A percentile compares a stretch with the other conserved stretches of the same genome.
Evolutionary conservation across 2,329 filamentous ascomycete genomes (phyloP).

Genomic region (Mycogone perniciosa): DNA sequence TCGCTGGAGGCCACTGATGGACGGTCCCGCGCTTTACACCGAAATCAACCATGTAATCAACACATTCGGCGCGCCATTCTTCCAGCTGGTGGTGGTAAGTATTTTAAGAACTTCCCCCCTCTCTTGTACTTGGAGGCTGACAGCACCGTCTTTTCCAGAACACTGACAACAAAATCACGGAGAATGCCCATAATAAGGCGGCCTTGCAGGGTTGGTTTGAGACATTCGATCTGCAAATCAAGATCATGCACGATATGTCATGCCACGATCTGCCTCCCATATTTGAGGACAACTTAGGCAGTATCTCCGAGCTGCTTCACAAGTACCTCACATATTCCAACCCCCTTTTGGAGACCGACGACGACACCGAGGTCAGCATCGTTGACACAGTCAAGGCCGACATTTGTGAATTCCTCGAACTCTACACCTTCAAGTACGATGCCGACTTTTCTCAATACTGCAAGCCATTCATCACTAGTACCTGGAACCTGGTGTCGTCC

Average conservation of each 20-base stretch:
- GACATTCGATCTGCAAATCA: conserved; percentile 80
- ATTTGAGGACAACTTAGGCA: conserved; percentile 80
- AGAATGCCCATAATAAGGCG: conserved; percentile 68
- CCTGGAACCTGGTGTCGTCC: conserved; percentile 84
- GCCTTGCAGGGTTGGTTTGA: conserved; percentile 73
- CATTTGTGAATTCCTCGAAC: conserved; percentile 83
- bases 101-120: background rate
- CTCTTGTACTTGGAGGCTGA: conserved; percentile 13
- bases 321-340: conserved; percentile 93
- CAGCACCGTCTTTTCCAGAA: conserved; percentile 34
- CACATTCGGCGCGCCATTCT: conserved; percentile 78
- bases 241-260: conserved; percentile 94
- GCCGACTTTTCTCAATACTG: conserved; percentile 83
- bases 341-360: conserved; percentile 71
- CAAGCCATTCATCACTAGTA: conserved; percentile 77
- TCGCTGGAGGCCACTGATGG: conserved; percentile 89
- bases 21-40: conserved; percentile 84
- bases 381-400: conserved; percentile 85
- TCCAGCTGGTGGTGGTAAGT: conserved; percentile 67
- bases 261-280: conserved; percentile 92
- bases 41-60: conserved; percentile 94
- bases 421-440: conserved; percentile 92
- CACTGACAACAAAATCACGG: conserved; percentile 65
- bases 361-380: conserved; percentile 81
- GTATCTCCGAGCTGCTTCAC: conserved; percentile 73